phyloP scores from a whole-genome alignment of 2,329 filamentous ascomycete species.

The Elsinoe batatas region DNA sequence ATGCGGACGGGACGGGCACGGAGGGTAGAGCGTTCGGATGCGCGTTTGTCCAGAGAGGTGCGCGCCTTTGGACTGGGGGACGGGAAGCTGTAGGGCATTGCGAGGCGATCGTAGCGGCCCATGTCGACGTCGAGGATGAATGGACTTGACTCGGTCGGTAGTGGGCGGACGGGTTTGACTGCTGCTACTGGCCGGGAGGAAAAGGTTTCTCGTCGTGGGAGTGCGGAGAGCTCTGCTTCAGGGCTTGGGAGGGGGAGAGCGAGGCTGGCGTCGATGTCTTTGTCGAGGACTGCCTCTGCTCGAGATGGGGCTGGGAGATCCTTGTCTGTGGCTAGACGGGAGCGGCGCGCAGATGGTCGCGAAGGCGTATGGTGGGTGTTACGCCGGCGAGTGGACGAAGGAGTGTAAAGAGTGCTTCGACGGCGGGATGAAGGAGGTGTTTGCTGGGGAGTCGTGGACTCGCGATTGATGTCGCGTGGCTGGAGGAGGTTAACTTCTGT shows the following conservation, averaged over 20 bases:
- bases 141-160: background rate
- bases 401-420: background rate
- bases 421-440: background rate
- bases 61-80: background rate
- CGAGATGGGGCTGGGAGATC: background rate
- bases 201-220: background rate
- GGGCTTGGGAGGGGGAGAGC: background rate
- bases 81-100: background rate
- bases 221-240: background rate
- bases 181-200: background rate
- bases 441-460: background rate
- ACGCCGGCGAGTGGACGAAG: background rate
- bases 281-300: background rate
- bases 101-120: background rate
- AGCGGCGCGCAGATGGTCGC: background rate
- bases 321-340: background rate
- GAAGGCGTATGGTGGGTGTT: background rate
- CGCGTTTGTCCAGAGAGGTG: background rate
- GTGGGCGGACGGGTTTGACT: background rate
- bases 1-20: too few species aligned
- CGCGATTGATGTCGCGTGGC: background rate
- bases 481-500: background rate
- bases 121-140: background rate
- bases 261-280: background rate
- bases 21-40: too few species aligned